Conservation (phyloP, 495 filamentous ascomycete species). For the Oidiodendron maius region DNA sequence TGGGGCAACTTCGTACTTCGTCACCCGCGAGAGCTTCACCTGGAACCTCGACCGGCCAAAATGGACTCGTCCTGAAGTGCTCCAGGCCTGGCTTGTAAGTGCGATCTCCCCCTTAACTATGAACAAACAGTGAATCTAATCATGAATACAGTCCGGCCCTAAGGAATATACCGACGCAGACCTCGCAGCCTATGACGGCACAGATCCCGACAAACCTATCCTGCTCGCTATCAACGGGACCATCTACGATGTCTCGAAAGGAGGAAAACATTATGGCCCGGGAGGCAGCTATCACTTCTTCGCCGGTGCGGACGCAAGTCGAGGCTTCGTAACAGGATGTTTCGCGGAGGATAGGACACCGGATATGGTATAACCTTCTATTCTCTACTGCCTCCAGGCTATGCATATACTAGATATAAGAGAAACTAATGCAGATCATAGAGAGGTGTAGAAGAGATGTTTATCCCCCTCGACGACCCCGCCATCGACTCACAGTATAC, state of each 20-base stretch:
- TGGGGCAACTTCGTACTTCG: slow-evolving; percentile 52
- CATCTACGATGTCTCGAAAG: slow-evolving; percentile 87
- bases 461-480: slow-evolving; percentile 66
- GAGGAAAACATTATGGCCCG: slow-evolving; percentile 74
- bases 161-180: slow-evolving; percentile 63
- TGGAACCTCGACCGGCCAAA: slow-evolving; percentile 66
- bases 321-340: slow-evolving; percentile 95
- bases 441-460: slow-evolving; percentile 85
- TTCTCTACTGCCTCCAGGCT: too few species aligned
- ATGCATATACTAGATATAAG: too few species aligned
- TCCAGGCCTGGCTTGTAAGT: slow-evolving; percentile 49
- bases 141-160: slow-evolving; percentile 38
- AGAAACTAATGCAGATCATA: too few species aligned
- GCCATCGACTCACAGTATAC: slow-evolving; percentile 42
- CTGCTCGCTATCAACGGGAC: slow-evolving; percentile 89
- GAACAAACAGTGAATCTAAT: neutral
- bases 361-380: slow-evolving; percentile 43
- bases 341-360: slow-evolving; percentile 78
- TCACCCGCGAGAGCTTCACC: slow-evolving; percentile 27
- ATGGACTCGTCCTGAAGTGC: slow-evolving; percentile 54
- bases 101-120: neutral
- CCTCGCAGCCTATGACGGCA: slow-evolving; percentile 74
- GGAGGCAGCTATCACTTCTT: slow-evolving; percentile 88
- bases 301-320: slow-evolving; percentile 77
- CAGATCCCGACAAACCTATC: slow-evolving; percentile 67